These are phyloP conservation scores for Oenanthe javanica DNA, from an alignment of 140 eudicot species.

Conservation along the genomic window DNA sequence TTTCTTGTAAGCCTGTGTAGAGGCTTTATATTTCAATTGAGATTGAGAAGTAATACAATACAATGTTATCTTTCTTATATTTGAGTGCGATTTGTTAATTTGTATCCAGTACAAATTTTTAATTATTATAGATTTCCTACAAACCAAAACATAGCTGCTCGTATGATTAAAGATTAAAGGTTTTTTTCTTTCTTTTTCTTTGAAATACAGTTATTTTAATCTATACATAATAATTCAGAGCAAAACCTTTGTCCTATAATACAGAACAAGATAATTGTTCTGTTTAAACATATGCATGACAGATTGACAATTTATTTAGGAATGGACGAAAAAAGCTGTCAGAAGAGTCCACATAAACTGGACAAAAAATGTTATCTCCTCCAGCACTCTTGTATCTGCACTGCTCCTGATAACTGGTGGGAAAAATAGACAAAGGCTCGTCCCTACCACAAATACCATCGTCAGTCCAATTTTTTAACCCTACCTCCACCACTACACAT, in stretches of 20 bases:
- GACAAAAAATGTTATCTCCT: constrained; percentile 23
- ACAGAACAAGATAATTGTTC: background rate
- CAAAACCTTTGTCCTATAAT: background rate
- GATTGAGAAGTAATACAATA: background rate
- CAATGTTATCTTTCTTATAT: background rate
- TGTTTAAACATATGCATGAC: background rate
- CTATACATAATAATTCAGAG: background rate
- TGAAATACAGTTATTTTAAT: background rate
- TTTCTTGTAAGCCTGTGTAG: background rate
- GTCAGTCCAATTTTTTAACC: constrained; percentile 33
- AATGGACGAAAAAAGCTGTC: background rate
- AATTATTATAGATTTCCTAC: too few relatives aligned
- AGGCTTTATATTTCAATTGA: background rate
- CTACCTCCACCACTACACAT: constrained; percentile 39
- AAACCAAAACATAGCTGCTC: background rate
- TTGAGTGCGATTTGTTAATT: too few relatives aligned
- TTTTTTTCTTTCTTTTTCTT: too few relatives aligned
- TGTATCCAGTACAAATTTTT: too few relatives aligned
- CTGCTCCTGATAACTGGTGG: constrained; percentile 45
- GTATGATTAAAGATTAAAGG: too few relatives aligned
- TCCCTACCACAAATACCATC: constrained; percentile 47
- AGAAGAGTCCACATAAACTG: background rate
- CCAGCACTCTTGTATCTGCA: constrained; percentile 34
- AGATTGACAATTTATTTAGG: background rate
- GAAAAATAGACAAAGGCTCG: constrained; percentile 53